phyloP scores from a whole-genome alignment of 2,329 filamentous ascomycete genomes.

The Ceratocystis cacaofunesta region DNA sequence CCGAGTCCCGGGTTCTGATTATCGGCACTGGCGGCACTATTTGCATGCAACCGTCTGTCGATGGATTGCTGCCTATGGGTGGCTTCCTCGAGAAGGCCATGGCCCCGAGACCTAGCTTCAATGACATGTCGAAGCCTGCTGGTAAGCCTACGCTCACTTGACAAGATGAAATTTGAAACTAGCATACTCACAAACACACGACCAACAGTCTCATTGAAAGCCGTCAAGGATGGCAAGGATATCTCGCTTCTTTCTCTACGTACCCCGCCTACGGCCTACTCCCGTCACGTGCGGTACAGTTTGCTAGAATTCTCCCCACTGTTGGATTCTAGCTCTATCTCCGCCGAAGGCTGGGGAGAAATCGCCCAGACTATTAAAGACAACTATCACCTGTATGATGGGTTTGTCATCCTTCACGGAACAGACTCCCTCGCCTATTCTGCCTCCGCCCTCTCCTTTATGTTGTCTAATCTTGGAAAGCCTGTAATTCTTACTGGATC shows the following conservation, averaged over 20 bases:
- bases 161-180: background rate
- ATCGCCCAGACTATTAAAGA: slow-evolving; percentile 65
- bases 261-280: slow-evolving; percentile 67
- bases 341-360: slow-evolving; percentile 70
- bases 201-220: slow-evolving; percentile 34
- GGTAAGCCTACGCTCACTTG: slow-evolving; percentile 19
- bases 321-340: slow-evolving; percentile 81
- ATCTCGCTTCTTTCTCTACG: slow-evolving; percentile 51
- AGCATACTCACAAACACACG: background rate
- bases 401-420: slow-evolving; percentile 80
- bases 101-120: slow-evolving; percentile 70
- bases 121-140: slow-evolving; percentile 39
- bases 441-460: slow-evolving; percentile 80
- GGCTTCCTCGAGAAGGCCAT: slow-evolving; percentile 74
- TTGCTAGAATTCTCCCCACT: slow-evolving; percentile 73
- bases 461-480: slow-evolving; percentile 82
- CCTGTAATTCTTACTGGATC: slow-evolving; percentile 75
- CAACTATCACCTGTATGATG: slow-evolving; percentile 81
- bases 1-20: slow-evolving; percentile 70
- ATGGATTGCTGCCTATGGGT: slow-evolving; percentile 65
- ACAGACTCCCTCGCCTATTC: slow-evolving; percentile 85
- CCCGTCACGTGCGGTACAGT: slow-evolving; percentile 66
- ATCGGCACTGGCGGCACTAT: slow-evolving; percentile 86
- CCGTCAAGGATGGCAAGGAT: slow-evolving; percentile 35
- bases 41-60: slow-evolving; percentile 71